Base-by-base conservation (phyloP, 2,329 filamentous ascomycete species). In the Colletotrichum sp. region DNA sequence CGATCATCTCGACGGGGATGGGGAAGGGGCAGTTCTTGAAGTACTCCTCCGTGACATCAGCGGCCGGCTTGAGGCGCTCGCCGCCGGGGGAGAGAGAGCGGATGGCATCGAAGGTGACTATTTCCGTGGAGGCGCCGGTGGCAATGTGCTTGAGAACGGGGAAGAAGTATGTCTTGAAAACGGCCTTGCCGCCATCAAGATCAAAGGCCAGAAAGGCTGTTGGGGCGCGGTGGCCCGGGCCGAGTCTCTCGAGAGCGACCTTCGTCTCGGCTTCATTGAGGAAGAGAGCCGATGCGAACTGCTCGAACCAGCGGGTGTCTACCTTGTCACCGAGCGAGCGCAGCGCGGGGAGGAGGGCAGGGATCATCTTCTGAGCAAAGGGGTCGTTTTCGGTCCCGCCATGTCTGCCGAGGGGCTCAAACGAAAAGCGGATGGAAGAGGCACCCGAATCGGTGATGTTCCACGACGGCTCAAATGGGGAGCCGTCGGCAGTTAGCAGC, bases 91-190 rank as follows among this genome's bases (percentile, higher is more conserved):
- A 70, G 9, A 81, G 76, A 8, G 79, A 74, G 70, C 78, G 69
- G 64, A 81, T 77, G 55, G 79, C 58, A 61, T 78, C 71, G 65
- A 81, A 80, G 5, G 74, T 75, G 59, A 77, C 69, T 26, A 65
- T 68, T 13, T 81, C 79, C 1, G 77, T 76, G 24, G 79, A 75
- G 8, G 64, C 58, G 13, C 78, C 77, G 8, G 77, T 78, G 26
- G 78, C 77, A 32, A 80, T 77, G 36, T 77, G 79, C 72, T 81
- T 80, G 68, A 79, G 78, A 8, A 79, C 61, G 13, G 79, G 79
- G 43, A 75, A 80, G 63, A 80, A 81, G 52, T 81, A 81, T 5
- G 78, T 79, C 61, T 80, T 80, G 72, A 80, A 78, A 1, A 77
- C 62, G 24, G 76, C 74, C 16, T 77, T 74, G 8, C 63, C 70